Evolutionary conservation across 805 yeast genomes (phyloP).

Genomic region (Kregervanrija pseudodelftensis): DNA sequence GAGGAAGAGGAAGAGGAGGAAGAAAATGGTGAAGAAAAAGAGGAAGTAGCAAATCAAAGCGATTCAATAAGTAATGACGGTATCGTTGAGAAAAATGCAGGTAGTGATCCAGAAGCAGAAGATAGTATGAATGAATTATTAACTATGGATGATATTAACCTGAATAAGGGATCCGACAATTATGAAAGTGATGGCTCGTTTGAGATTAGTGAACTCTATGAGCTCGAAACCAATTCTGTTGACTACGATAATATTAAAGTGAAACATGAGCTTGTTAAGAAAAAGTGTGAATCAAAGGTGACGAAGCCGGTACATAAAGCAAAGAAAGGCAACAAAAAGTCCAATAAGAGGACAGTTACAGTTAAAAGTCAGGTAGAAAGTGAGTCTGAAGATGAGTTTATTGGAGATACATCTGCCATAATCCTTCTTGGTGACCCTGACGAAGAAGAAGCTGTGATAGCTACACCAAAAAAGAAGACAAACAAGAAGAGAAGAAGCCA

Average conservation of each 20-base stretch:
- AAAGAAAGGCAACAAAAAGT: neutral
- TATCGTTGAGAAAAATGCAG: neutral
- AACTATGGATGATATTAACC: neutral
- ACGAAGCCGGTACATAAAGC: too few species aligned
- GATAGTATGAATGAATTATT: neutral
- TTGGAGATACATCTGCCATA: neutral
- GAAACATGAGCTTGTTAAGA: too few species aligned
- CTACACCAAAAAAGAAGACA: too few species aligned
- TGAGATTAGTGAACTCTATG: neutral
- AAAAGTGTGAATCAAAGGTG: too few species aligned
- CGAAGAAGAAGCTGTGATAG: constrained; percentile 1
- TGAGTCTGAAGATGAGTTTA: neutral
- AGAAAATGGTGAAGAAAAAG: constrained; percentile 12
- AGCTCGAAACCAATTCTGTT: too few species aligned
- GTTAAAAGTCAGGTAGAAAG: neutral
- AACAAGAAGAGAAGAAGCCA: too few species aligned
- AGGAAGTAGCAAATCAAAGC: constrained; percentile 5
- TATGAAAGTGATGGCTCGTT: neutral
- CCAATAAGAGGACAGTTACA: neutral
- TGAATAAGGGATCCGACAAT: neutral
- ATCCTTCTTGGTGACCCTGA: constrained; percentile 6
- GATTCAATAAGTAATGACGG: constrained; percentile 1
- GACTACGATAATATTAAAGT: too few species aligned
- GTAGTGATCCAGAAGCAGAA: too few species aligned
- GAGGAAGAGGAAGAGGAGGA: constrained; percentile 10